Evolutionary conservation across 495 filamentous ascomycete genomes (phyloP).

Genomic region (Neurospora sp.): DNA sequence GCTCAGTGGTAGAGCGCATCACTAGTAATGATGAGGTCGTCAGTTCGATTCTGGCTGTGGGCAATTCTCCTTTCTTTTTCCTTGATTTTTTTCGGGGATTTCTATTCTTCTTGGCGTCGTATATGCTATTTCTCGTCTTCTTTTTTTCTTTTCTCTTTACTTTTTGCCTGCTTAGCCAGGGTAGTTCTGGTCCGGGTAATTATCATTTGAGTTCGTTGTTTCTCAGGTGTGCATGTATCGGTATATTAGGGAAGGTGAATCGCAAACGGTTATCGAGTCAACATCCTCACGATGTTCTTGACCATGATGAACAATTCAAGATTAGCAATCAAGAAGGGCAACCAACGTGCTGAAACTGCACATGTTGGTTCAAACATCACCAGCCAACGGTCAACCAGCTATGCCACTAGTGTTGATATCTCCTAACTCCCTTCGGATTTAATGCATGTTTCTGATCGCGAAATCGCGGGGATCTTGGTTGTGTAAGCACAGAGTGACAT

Average conservation of each 20-base stretch:
- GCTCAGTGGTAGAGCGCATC: not conserved
- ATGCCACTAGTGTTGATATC: no score
- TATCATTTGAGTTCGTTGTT: not conserved
- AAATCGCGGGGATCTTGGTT: not conserved
- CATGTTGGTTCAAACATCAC: not conserved
- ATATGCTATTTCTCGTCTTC: no score
- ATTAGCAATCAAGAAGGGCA: not conserved
- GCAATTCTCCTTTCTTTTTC: not conserved
- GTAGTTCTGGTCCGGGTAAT: not conserved
- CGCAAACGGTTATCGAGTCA: not conserved
- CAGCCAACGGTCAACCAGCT: no score
- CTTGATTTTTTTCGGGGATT: not conserved
- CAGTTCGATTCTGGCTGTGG: not conserved
- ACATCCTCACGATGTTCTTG: not conserved
- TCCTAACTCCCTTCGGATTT: not conserved
- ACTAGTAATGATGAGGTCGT: not conserved
- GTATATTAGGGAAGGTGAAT: no score
- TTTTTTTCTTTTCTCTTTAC: not conserved
- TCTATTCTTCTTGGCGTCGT: not conserved
- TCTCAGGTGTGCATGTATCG: no score
- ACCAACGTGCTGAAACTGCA: not conserved
- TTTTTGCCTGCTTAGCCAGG: not conserved
- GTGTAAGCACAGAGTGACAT: not conserved
- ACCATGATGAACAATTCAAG: not conserved
- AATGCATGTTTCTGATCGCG: not conserved